A percentile compares a stretch with the other conserved stretches of the same genome.
phyloP scores from a whole-genome alignment of 805 yeast genomes.

The Komagataella pastoris region DNA sequence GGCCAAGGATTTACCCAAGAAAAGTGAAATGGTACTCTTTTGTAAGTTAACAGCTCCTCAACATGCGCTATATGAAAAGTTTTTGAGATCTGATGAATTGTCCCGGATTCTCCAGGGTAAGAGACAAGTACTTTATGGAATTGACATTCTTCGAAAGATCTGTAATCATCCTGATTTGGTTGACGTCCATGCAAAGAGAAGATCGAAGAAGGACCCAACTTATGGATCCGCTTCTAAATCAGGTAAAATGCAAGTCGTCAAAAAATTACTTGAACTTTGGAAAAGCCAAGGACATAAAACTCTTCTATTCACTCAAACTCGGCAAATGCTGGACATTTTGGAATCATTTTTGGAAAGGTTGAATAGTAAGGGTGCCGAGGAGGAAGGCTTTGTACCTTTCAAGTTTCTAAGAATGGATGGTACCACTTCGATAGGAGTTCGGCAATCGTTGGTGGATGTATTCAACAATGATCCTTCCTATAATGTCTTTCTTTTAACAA shows the following conservation, averaged over 20 bases:
- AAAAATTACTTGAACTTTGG: conserved; percentile 68
- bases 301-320: conserved; percentile 80
- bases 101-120: conserved; percentile 59
- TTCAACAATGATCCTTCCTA: conserved; percentile 53
- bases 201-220: conserved; percentile 11
- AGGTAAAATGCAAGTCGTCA: conserved; percentile 86
- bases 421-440: conserved; percentile 59
- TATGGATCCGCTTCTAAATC: conserved; percentile 47
- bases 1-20: conserved; percentile 87
- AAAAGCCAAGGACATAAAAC: conserved; percentile 62
- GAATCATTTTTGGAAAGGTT: conserved; percentile 46
- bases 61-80: conserved; percentile 57
- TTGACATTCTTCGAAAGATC: conserved; percentile 79
- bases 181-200: conserved; percentile 23
- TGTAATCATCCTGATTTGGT: conserved; percentile 94
- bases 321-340: conserved; percentile 85
- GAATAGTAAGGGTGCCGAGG: conserved; percentile 14
- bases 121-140: conserved; percentile 76
- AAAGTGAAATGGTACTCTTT: conserved; percentile 87
- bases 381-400: conserved; percentile 12
- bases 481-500: conserved; percentile 69
- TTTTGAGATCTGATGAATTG: conserved; percentile 66
- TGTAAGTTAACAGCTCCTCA: conserved; percentile 76
- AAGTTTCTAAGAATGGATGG: conserved; percentile 88
- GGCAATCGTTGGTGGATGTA: conserved; percentile 72